phyloP scores from a whole-genome alignment of 176 grass and related monocot species.

The Luzula sylvatica region DNA sequence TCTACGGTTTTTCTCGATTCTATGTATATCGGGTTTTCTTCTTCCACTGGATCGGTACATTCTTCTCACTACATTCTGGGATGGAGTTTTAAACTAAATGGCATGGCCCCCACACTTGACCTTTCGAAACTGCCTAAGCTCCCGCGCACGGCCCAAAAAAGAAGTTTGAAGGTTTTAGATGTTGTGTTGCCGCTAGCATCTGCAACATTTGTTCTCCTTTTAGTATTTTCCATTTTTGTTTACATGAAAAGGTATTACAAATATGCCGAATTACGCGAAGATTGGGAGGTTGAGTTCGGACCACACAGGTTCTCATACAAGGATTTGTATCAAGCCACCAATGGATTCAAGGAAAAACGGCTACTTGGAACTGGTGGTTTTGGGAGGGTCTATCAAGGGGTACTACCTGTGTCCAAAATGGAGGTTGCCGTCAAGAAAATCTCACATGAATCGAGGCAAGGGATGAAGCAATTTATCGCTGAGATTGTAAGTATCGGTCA shows the following conservation, averaged over 20 bases:
- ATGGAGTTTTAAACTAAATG: conserved; percentile 34
- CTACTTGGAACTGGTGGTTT: conserved; percentile 45
- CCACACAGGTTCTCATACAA: conserved; percentile 37
- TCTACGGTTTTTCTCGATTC: conserved; percentile 13
- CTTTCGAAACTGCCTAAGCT: conserved; percentile 16
- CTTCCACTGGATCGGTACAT: conserved; percentile 24
- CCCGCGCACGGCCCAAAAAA: not conserved
- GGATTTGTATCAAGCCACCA: conserved; percentile 37
- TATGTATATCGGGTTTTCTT: conserved; percentile 38
- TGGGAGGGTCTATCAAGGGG: conserved; percentile 31
- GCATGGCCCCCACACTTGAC: conserved; percentile 20
- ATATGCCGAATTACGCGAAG: conserved; percentile 26
- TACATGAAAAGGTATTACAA: not conserved
- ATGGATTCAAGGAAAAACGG: conserved; percentile 27
- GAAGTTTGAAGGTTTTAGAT: not conserved
- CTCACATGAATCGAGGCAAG: conserved; percentile 29
- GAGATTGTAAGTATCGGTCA: conserved; percentile 29
- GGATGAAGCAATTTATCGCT: conserved; percentile 34
- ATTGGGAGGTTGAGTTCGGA: conserved; percentile 33
- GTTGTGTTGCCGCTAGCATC: conserved; percentile 13
- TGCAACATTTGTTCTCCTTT: not conserved
- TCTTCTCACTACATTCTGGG: conserved; percentile 28
- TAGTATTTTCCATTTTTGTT: not conserved
- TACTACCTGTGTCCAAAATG: conserved; percentile 12
- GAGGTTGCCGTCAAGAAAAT: conserved; percentile 32